Percentiles rank a stretch among this genome's conserved stretches.
phyloP scores from a whole-genome alignment of 805 yeast genomes.

The Candida caryicola region DNA sequence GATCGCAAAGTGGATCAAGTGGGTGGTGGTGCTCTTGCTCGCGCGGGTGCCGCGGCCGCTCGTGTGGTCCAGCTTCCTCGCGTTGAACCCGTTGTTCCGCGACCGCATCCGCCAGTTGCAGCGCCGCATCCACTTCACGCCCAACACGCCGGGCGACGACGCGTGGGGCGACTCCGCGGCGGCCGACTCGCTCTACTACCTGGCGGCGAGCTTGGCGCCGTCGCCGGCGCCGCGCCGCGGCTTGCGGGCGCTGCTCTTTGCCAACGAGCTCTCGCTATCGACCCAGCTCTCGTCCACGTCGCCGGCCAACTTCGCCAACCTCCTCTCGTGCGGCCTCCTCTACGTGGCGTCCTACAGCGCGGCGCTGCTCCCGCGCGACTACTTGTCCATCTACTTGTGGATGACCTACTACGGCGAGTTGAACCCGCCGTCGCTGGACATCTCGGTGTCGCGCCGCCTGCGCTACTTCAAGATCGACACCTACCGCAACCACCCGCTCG shows the following conservation, averaged over 20 bases:
- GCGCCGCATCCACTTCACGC: neutral
- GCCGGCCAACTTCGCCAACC: conserved; percentile 20
- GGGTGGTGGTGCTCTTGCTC: conserved; percentile 24
- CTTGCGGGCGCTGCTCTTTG: neutral
- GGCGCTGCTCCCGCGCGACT: conserved; percentile 35
- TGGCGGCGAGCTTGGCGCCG: neutral
- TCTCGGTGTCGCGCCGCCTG: conserved; percentile 24
- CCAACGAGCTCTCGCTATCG: conserved; percentile 10
- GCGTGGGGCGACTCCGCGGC: neutral
- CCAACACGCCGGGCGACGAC: neutral
- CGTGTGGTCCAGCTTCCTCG: conserved; percentile 29
- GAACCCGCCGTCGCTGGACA: conserved; percentile 32
- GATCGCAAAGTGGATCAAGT: conserved; percentile 23
- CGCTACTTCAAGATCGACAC: conserved; percentile 23
- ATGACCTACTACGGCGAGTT: conserved; percentile 29
- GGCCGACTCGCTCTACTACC: neutral
- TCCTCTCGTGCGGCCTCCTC: conserved; percentile 20
- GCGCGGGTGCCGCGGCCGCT: conserved; percentile 25
- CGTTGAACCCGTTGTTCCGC: conserved; percentile 29
- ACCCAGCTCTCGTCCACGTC: neutral
- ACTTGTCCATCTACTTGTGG: conserved; percentile 32
- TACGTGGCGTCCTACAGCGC: conserved; percentile 26
- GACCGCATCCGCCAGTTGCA: conserved; percentile 10
- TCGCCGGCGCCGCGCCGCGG: neutral
- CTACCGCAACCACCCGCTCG: conserved; percentile 19